These are phyloP conservation scores for Colletotrichum brevisporum DNA, from an alignment of 2,329 filamentous ascomycete genomes.

Conservation along the genomic window DNA sequence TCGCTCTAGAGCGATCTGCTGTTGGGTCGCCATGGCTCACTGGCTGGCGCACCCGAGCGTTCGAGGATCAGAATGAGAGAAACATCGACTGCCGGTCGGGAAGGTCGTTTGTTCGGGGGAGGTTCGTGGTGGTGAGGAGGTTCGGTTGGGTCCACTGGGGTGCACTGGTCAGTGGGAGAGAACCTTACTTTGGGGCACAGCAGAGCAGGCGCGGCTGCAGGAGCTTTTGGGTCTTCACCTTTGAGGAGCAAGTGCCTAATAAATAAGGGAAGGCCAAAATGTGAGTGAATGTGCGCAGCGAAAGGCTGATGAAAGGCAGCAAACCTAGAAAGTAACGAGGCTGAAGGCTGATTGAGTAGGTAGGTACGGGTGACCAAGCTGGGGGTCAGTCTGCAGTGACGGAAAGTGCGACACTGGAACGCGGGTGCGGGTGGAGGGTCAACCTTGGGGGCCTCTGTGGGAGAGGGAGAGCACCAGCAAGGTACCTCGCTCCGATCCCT, in stretches of 20 bases:
- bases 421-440: slow-evolving; percentile 29
- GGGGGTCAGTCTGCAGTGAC: slow-evolving; percentile 35
- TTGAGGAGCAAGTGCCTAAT: neutral
- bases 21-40: slow-evolving; percentile 58
- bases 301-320: slow-evolving; percentile 3
- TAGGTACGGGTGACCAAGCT: too few relatives aligned
- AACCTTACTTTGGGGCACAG: neutral
- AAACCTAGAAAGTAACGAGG: slow-evolving; percentile 18
- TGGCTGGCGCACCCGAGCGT: slow-evolving; percentile 40
- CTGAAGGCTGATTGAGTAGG: slow-evolving; percentile 23
- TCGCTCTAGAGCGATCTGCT: slow-evolving; percentile 68
- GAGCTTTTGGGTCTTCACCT: neutral
- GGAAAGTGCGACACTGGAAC: slow-evolving; percentile 35
- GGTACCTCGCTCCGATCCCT: neutral
- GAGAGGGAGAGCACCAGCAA: slow-evolving; percentile 18
- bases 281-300: neutral
- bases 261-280: slow-evolving; percentile 1
- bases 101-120: neutral
- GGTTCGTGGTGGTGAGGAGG: slow-evolving; percentile 1
- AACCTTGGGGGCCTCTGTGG: slow-evolving; percentile 8
- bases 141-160: neutral
- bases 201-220: neutral
- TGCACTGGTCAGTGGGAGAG: neutral
- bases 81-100: slow-evolving; percentile 35
- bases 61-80: slow-evolving; percentile 25